A percentile compares a stretch with the other conserved stretches of the same genome.
phyloP scores from a whole-genome alignment of 768 basidiomycete species.

The Stropharia rugosoannulata region DNA sequence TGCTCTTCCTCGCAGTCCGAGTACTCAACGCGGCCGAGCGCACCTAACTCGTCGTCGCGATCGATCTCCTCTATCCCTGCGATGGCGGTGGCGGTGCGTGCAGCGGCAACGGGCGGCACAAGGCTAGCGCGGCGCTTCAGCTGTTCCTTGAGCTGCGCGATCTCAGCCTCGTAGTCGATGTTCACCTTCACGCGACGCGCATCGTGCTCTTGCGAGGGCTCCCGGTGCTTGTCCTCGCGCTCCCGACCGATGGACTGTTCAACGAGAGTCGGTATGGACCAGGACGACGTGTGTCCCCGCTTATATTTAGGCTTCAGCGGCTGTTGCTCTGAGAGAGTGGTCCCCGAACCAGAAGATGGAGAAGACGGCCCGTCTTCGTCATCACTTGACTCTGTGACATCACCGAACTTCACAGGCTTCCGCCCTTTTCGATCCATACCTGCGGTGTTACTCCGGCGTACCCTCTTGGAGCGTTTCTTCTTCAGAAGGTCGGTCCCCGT shows the following conservation, averaged over 20 bases:
- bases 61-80: slow-evolving; percentile 12
- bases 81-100: slow-evolving; percentile 4
- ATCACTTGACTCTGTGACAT: slow-evolving; percentile 28
- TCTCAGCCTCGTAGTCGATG: slow-evolving; percentile 40
- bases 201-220: background rate
- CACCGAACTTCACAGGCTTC: slow-evolving; percentile 34
- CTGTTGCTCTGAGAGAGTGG: slow-evolving; percentile 5
- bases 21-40: slow-evolving; percentile 15
- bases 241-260: slow-evolving; percentile 5
- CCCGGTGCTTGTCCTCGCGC: background rate
- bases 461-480: slow-evolving; percentile 19
- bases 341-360: slow-evolving; percentile 15
- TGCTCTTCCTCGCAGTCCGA: slow-evolving; percentile 54
- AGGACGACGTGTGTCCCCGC: slow-evolving; percentile 4
- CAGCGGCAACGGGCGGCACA: background rate
- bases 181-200: slow-evolving; percentile 2
- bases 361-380: slow-evolving; percentile 20
- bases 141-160: slow-evolving; percentile 33
- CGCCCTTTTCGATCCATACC: slow-evolving; percentile 16
- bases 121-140: slow-evolving; percentile 6
- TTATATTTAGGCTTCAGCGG: background rate
- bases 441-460: slow-evolving; percentile 7
- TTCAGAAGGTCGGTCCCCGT: slow-evolving; percentile 22
- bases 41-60: background rate
- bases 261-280: slow-evolving; percentile 29